Percentiles rank a stretch among this genome's conserved stretches.
These are phyloP conservation scores for Chlorella sp. DNA, from an alignment of 139 green algal genomes.

Conservation along the genomic window DNA sequence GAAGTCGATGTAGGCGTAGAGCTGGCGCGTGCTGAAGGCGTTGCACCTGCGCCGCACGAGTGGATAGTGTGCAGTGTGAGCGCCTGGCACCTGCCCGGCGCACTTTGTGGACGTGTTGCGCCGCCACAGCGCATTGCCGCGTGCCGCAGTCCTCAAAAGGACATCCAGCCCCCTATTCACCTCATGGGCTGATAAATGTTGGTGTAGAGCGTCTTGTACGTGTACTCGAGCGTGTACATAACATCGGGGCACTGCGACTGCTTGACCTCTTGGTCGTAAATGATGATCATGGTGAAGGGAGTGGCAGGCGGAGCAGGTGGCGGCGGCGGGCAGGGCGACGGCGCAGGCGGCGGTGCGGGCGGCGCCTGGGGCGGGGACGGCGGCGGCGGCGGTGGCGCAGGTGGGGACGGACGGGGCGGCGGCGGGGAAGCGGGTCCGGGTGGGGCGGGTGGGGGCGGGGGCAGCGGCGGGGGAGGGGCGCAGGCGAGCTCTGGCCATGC, in stretches of 20 bases:
- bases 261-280: neutral
- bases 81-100: no score
- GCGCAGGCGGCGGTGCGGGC: neutral
- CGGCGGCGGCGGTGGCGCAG: neutral
- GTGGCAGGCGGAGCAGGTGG: slow-evolving; percentile 3
- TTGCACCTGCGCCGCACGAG: neutral
- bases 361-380: neutral
- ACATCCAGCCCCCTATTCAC: no score
- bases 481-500: slow-evolving; percentile 10
- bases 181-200: neutral
- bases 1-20: slow-evolving; percentile 2
- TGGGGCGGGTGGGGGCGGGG: neutral
- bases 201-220: slow-evolving; percentile 3
- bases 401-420: no score
- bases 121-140: no score
- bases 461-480: neutral
- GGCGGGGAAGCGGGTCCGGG: neutral
- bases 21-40: neutral
- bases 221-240: neutral
- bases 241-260: neutral
- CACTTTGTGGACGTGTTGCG: no score
- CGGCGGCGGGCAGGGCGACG: neutral
- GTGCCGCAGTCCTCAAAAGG: no score
- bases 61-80: no score
- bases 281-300: slow-evolving; percentile 4